Conservation (phyloP, 331 rosid genomes). For the Quercus tomentella region DNA sequence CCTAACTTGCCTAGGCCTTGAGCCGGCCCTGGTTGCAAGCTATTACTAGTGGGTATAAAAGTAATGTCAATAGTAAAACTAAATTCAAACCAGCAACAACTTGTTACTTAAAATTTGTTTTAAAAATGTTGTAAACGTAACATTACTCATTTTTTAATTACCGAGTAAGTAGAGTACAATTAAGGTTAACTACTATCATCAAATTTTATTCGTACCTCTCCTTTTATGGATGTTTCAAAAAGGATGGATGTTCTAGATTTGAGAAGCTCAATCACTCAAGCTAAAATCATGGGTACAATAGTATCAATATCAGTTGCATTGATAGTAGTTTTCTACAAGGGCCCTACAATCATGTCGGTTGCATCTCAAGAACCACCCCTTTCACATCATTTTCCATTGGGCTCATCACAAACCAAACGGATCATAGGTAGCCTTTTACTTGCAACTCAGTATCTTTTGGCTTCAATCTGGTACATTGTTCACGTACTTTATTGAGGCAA, state of each 20-base stretch:
- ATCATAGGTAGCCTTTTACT: constrained; percentile 54
- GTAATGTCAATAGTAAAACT: no score
- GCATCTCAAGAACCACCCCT: constrained; percentile 10
- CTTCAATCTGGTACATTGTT: constrained; percentile 57
- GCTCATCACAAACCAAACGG: constrained; percentile 41
- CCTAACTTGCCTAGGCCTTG: no score
- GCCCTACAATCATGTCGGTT: constrained; percentile 35
- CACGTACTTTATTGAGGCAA: constrained; percentile 36
- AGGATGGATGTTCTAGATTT: constrained; percentile 56
- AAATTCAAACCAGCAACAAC: no score
- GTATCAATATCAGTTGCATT: constrained; percentile 62
- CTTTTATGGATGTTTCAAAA: neutral
- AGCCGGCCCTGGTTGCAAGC: no score
- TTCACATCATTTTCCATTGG: constrained; percentile 2
- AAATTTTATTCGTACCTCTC: neutral
- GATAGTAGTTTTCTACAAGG: constrained; percentile 51
- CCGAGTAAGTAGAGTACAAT: no score
- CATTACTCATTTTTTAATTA: no score
- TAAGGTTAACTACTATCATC: neutral
- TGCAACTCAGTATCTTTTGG: constrained; percentile 30
- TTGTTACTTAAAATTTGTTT: no score
- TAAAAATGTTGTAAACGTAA: no score
- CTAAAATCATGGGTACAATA: constrained; percentile 52
- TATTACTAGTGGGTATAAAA: no score
- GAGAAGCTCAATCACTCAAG: constrained; percentile 41